Percentiles rank a stretch among this genome's conserved stretches.
These are phyloP conservation scores for Claviceps arundinis DNA, from an alignment of 2,329 filamentous ascomycete genomes.

Conservation along the genomic window DNA sequence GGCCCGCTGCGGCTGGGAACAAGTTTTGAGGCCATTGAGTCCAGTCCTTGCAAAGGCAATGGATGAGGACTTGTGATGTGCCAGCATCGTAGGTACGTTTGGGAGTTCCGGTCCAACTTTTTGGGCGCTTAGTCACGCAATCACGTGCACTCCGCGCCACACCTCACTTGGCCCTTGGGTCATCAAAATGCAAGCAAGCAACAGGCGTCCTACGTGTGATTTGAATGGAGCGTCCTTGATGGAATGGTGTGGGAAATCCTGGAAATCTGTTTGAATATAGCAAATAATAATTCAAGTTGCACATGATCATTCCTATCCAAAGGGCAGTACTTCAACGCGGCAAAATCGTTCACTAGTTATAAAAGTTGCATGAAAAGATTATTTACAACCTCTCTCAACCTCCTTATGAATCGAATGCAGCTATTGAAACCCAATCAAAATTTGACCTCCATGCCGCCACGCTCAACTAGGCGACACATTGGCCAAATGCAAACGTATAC, in stretches of 20 bases:
- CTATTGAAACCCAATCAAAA: conserved; percentile 18
- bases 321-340: neutral
- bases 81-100: too few species aligned
- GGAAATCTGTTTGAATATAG: too few species aligned
- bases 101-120: conserved; percentile 3
- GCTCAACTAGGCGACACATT: neutral
- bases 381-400: neutral
- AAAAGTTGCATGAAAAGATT: neutral
- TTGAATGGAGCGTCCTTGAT: too few species aligned
- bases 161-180: neutral
- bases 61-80: neutral
- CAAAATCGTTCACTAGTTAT: neutral
- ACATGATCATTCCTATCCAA: too few species aligned
- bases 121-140: conserved; percentile 10
- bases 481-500: conserved; percentile 1
- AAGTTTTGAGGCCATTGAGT: conserved; percentile 42
- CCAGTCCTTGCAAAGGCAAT: conserved; percentile 4
- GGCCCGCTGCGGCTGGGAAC: conserved; percentile 47
- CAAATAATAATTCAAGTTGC: too few species aligned
- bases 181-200: neutral
- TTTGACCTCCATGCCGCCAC: conserved; percentile 5
- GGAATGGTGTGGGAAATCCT: too few species aligned
- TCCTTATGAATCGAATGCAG: neutral
- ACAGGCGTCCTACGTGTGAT: neutral
- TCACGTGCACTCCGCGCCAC: conserved; percentile 3